Conservation (phyloP, 1,139 yeast species). For the Diutina catenulata region DNA sequence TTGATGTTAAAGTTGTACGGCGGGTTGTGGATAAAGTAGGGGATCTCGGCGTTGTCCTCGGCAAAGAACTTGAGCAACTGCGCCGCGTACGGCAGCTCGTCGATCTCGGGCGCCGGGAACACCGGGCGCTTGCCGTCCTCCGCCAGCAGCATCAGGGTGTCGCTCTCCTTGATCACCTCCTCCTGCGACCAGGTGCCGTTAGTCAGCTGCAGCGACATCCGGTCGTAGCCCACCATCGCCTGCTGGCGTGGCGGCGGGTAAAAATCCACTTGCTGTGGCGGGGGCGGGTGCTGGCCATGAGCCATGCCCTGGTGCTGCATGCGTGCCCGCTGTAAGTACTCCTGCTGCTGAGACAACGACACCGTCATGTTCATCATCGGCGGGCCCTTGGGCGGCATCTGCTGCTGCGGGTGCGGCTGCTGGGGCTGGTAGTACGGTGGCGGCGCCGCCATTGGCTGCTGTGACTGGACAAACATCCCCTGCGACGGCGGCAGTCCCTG, state of each 20-base stretch:
- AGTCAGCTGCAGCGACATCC: slow-evolving; percentile 1
- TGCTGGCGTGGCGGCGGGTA: not conserved
- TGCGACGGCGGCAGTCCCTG: slow-evolving; percentile 11
- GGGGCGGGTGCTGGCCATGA: not conserved
- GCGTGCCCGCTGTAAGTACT: slow-evolving; percentile 2
- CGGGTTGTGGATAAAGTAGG: slow-evolving; percentile 59
- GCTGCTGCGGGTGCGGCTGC: too few relatives aligned
- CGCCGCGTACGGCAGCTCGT: slow-evolving; percentile 36
- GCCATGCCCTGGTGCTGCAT: not conserved
- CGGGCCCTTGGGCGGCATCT: too few relatives aligned
- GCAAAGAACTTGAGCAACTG: slow-evolving; percentile 51
- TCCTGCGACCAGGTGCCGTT: slow-evolving; percentile 30
- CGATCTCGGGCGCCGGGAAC: slow-evolving; percentile 9
- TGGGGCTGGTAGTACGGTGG: not conserved
- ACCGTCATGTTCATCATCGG: not conserved
- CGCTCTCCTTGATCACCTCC: slow-evolving; percentile 14
- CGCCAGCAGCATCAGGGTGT: slow-evolving; percentile 7
- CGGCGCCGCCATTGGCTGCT: slow-evolving; percentile 9
- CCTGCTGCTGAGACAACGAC: slow-evolving; percentile 2
- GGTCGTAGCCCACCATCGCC: not conserved
- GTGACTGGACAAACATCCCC: slow-evolving; percentile 12
- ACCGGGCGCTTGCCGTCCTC: slow-evolving; percentile 8
- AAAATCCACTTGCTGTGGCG: not conserved
- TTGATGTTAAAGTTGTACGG: slow-evolving; percentile 76
- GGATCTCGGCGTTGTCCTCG: slow-evolving; percentile 63